These are phyloP conservation scores for Chaetomium sp. DNA, from an alignment of 2,329 filamentous ascomycete species.

Conservation along the genomic window DNA sequence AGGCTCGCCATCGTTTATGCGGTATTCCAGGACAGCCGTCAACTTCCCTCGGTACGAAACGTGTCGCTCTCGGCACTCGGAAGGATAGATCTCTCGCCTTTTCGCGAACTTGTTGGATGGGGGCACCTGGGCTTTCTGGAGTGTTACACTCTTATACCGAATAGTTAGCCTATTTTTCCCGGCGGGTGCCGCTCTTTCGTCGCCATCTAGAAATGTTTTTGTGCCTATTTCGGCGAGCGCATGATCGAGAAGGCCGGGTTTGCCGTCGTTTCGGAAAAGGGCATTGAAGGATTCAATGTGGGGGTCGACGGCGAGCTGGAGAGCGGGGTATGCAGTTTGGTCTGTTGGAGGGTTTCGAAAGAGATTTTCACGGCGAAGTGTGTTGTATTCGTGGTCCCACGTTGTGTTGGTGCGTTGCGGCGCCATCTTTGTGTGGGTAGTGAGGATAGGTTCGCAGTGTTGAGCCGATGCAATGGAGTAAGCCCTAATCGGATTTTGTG, in stretches of 20 bases:
- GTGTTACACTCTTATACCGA: slow-evolving; percentile 70
- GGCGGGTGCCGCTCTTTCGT: slow-evolving; percentile 52
- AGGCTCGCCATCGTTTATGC: slow-evolving; percentile 79
- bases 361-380: slow-evolving; percentile 75
- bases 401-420: slow-evolving; percentile 42
- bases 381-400: slow-evolving; percentile 85
- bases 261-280: slow-evolving; percentile 67
- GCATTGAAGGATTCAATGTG: slow-evolving; percentile 96
- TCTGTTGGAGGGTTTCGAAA: slow-evolving; percentile 86
- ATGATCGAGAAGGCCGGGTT: slow-evolving; percentile 55
- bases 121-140: slow-evolving; percentile 77
- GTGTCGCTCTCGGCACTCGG: slow-evolving; percentile 92
- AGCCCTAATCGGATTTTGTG: background rate
- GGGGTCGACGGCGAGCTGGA: slow-evolving; percentile 79
- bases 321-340: slow-evolving; percentile 76
- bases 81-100: slow-evolving; percentile 79
- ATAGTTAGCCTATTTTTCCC: slow-evolving; percentile 70
- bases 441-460: background rate
- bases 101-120: slow-evolving; percentile 75
- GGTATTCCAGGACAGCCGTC: slow-evolving; percentile 74
- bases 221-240: slow-evolving; percentile 83
- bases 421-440: slow-evolving; percentile 39
- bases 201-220: slow-evolving; percentile 79
- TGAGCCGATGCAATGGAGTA: background rate
- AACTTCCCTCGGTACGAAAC: slow-evolving; percentile 84